Percentiles rank a stretch among this genome's conserved stretches.
These are phyloP conservation scores for Triticum dicoccoides DNA, from an alignment of 176 grass and related monocot species.

Conservation along the genomic window DNA sequence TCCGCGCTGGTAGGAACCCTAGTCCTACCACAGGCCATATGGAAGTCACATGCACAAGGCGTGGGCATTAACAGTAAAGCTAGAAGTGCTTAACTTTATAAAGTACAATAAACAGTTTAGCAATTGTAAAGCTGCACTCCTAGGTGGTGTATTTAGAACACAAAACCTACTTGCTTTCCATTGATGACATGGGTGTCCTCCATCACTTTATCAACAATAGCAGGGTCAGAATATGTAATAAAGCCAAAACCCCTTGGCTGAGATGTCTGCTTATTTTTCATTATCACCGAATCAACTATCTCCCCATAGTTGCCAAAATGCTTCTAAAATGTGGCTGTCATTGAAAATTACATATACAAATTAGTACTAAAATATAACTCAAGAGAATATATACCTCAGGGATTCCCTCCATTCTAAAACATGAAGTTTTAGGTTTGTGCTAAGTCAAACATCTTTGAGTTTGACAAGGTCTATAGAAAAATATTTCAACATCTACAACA, in stretches of 20 bases:
- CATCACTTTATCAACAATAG: conserved; percentile 76
- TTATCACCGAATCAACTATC: conserved; percentile 90
- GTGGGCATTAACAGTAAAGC: not conserved
- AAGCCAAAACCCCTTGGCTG: conserved; percentile 96
- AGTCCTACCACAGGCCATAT: not conserved
- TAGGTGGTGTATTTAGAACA: not conserved
- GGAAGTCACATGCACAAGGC: not conserved
- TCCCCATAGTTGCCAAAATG: conserved; percentile 89
- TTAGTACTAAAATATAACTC: conserved; percentile 18
- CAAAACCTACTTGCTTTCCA: conserved; percentile 76
- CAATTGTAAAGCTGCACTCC: not conserved
- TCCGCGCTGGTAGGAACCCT: too few relatives aligned
- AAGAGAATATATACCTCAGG: not conserved
- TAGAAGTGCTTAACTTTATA: not conserved
- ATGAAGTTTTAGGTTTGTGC: too few relatives aligned
- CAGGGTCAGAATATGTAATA: conserved; percentile 80
- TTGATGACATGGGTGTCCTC: conserved; percentile 77
- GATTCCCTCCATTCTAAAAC: too few relatives aligned
- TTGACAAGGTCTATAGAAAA: too few relatives aligned
- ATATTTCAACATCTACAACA: too few relatives aligned
- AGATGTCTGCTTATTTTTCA: conserved; percentile 76
- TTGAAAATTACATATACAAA: conserved; percentile 13
- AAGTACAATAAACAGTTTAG: not conserved
- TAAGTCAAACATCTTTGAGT: too few relatives aligned
- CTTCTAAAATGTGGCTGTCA: conserved; percentile 54